Evolutionary conservation across 768 basidiomycete species (phyloP).

Genomic region (Coprinopsis sp.): DNA sequence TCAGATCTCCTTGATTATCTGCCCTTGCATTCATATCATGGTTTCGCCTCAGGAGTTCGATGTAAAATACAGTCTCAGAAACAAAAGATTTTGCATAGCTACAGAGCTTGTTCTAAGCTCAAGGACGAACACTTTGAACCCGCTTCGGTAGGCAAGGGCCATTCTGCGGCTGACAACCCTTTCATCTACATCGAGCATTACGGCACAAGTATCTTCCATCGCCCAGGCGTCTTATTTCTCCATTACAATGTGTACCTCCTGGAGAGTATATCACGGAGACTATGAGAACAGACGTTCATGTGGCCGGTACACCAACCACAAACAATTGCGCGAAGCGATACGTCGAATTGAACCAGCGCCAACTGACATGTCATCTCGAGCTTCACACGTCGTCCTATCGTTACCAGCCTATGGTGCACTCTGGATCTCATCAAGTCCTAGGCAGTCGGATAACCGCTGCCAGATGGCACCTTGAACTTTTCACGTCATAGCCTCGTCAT

Average conservation of each 20-base stretch:
- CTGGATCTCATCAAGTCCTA: background rate
- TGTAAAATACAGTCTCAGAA: too few species aligned
- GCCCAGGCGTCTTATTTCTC: conserved; percentile 14
- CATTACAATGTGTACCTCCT: conserved; percentile 6
- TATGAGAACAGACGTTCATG: too few species aligned
- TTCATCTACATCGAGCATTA: conserved; percentile 26
- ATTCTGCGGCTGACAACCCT: conserved; percentile 24
- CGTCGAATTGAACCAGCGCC: background rate
- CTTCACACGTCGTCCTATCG: conserved; percentile 5
- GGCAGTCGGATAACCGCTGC: background rate
- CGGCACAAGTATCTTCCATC: conserved; percentile 13
- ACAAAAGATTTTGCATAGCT: too few species aligned
- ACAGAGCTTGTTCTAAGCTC: background rate
- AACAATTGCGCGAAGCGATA: background rate
- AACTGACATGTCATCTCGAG: background rate
- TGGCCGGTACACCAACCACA: too few species aligned
- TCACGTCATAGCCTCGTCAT: conserved; percentile 10
- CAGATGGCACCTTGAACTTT: conserved; percentile 5
- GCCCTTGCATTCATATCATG: background rate
- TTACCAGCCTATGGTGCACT: background rate
- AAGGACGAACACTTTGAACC: too few species aligned
- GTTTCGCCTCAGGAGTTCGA: too few species aligned
- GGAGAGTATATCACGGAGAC: too few species aligned
- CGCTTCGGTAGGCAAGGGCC: background rate
- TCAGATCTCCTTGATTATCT: background rate